Conservation (phyloP, 345 rosid species). For the Eucalyptus melliodora region DNA sequence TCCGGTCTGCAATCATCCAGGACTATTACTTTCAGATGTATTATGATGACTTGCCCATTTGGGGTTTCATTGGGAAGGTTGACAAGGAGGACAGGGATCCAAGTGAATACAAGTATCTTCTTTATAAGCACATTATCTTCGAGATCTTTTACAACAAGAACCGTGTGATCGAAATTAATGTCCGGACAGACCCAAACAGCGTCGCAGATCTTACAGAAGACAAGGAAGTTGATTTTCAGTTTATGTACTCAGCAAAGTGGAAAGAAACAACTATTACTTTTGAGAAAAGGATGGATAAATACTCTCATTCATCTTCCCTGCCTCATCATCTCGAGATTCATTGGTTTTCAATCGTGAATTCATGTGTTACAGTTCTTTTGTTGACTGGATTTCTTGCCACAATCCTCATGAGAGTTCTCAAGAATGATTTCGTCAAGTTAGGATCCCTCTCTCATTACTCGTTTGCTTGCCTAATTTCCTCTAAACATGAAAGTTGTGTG, state of each 20-base stretch:
- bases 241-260: conserved; percentile 31
- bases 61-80: conserved; percentile 40
- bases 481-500: background rate
- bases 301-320: conserved; percentile 26
- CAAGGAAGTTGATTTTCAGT: conserved; percentile 25
- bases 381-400: conserved; percentile 41
- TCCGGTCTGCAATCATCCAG: background rate
- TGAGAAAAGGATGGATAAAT: conserved; percentile 38
- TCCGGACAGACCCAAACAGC: conserved; percentile 14
- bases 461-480: background rate
- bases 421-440: conserved; percentile 37
- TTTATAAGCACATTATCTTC: conserved; percentile 23
- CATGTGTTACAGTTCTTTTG: conserved; percentile 38
- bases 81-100: conserved; percentile 29
- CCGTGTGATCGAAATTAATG: conserved; percentile 28
- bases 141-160: conserved; percentile 29
- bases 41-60: conserved; percentile 35
- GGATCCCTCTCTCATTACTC: background rate
- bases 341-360: conserved; percentile 39
- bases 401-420: conserved; percentile 37
- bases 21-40: conserved; percentile 42
- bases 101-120: conserved; percentile 22
- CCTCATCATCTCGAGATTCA: conserved; percentile 40
- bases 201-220: conserved; percentile 31
- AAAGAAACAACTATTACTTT: conserved; percentile 27